A percentile compares a stretch with the other conserved stretches of the same genome.
phyloP scores from a whole-genome alignment of 2,329 filamentous ascomycete species.

The Aspergillus hiratsukae region DNA sequence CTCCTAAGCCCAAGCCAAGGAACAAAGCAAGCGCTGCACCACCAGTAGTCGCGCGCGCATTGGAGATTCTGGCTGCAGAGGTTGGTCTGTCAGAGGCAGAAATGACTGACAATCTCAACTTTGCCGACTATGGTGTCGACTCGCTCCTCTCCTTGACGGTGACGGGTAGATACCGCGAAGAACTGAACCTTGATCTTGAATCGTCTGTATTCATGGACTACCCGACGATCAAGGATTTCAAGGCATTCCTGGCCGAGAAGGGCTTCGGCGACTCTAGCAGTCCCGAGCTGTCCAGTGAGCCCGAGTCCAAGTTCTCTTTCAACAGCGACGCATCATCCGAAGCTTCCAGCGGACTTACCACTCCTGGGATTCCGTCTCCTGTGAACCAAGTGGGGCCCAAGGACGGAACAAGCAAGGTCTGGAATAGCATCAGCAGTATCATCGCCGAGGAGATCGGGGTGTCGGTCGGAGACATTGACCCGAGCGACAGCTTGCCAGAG shows the following conservation, averaged over 20 bases:
- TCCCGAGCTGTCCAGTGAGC: slow-evolving; percentile 27
- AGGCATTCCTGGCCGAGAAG: slow-evolving; percentile 47
- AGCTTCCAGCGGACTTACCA: slow-evolving; percentile 27
- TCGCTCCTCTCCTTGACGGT: slow-evolving; percentile 59
- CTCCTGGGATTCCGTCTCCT: slow-evolving; percentile 28
- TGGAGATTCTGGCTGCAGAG: slow-evolving; percentile 40
- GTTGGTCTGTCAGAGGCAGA: slow-evolving; percentile 56
- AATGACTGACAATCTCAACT: slow-evolving; percentile 56
- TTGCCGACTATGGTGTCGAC: slow-evolving; percentile 60
- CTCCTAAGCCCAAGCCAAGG: not conserved
- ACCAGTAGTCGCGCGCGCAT: slow-evolving; percentile 28
- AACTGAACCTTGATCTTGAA: slow-evolving; percentile 56
- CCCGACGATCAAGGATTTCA: slow-evolving; percentile 57
- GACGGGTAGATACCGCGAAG: slow-evolving; percentile 59
- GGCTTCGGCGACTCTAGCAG: slow-evolving; percentile 27
- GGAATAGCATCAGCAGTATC: slow-evolving; percentile 38
- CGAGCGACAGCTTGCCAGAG: slow-evolving; percentile 37
- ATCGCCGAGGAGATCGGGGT: slow-evolving; percentile 44
- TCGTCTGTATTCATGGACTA: slow-evolving; percentile 58
- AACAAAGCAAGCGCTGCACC: not conserved
- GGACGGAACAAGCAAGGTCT: slow-evolving; percentile 27
- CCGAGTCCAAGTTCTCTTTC: slow-evolving; percentile 26
- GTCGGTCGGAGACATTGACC: slow-evolving; percentile 36
- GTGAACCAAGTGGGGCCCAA: slow-evolving; percentile 23
- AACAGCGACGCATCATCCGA: slow-evolving; percentile 21